Percentiles rank a stretch among this genome's conserved stretches.
Evolutionary conservation across 1,139 yeast genomes (phyloP).

Genomic region (Debaryomyces udenii): DNA sequence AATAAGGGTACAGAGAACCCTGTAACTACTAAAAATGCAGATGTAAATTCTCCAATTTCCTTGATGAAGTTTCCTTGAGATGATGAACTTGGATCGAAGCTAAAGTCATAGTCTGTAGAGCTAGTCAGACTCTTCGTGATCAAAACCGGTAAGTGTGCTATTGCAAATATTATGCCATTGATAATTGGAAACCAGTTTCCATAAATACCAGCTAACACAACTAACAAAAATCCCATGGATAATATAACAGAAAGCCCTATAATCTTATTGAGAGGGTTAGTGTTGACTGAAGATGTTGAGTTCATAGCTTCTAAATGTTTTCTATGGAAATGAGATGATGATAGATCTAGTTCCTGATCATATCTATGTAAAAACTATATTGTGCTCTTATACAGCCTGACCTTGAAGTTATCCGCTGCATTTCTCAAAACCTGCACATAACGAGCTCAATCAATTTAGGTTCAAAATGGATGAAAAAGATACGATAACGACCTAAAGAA

Average conservation of each 20-base stretch:
- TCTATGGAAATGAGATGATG: too few species aligned
- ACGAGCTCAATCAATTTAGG: background rate
- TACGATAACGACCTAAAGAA: too few species aligned
- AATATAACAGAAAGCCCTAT: conserved; percentile 73
- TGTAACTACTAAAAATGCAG: conserved; percentile 67
- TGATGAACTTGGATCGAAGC: conserved; percentile 42
- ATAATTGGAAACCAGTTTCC: conserved; percentile 80
- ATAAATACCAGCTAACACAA: conserved; percentile 74
- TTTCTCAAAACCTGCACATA: background rate
- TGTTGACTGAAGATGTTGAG: conserved; percentile 28
- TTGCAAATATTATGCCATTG: conserved; percentile 52
- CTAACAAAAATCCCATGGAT: conserved; percentile 76
- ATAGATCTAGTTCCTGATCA: background rate
- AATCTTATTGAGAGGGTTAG: conserved; percentile 70
- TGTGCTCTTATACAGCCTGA: background rate
- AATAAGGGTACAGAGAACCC: conserved; percentile 71
- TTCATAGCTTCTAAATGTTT: too few species aligned
- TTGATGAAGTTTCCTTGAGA: conserved; percentile 33
- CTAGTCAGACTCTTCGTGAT: conserved; percentile 37
- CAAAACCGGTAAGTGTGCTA: conserved; percentile 72
- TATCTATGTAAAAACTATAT: background rate
- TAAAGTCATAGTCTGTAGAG: conserved; percentile 48
- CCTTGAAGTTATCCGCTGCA: background rate
- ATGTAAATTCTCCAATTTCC: conserved; percentile 69
- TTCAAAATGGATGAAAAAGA: background rate